These are phyloP conservation scores for Phytophthora palmivora DNA, from an alignment of 352 stramenopile species.

Conservation along the genomic window DNA sequence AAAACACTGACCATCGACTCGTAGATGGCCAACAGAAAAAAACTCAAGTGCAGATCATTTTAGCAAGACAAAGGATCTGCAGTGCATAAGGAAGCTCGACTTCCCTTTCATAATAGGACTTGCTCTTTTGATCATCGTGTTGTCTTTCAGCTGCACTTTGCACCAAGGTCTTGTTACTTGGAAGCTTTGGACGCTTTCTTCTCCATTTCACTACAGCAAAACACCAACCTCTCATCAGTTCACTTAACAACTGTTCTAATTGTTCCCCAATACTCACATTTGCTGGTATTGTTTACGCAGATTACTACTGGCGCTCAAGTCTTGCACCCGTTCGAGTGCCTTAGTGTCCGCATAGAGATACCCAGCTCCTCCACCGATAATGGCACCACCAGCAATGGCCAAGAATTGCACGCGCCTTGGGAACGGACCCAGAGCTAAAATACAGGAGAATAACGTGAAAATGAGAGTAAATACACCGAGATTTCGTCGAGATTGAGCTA, in stretches of 20 bases:
- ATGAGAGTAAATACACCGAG: background rate
- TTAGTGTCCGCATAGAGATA: conserved; percentile 81
- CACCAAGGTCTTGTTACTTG: conserved; percentile 26
- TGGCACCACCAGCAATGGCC: conserved; percentile 58
- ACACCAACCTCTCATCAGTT: conserved; percentile 3
- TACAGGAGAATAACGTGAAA: conserved; percentile 2
- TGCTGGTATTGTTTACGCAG: conserved; percentile 87
- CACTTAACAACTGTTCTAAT: background rate
- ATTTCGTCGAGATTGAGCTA: conserved; percentile 28
- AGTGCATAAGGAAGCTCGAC: conserved; percentile 34
- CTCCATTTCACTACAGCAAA: conserved; percentile 51
- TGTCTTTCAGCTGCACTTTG: conserved; percentile 1
- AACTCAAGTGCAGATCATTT: conserved; percentile 26
- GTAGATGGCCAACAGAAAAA: conserved; percentile 28
- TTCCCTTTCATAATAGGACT: conserved; percentile 39
- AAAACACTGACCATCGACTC: conserved; percentile 11
- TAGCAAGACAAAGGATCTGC: conserved; percentile 24
- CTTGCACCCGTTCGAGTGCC: conserved; percentile 72
- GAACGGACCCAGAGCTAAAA: conserved; percentile 71
- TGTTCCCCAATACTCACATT: conserved; percentile 46
- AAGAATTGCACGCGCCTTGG: conserved; percentile 65
- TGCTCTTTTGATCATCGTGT: conserved; percentile 29
- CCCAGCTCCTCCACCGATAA: conserved; percentile 66
- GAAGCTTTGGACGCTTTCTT: conserved; percentile 65
- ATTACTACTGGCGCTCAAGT: conserved; percentile 78